phyloP scores from a whole-genome alignment of 305 asterid species.

The Fraxinus floribunda region DNA sequence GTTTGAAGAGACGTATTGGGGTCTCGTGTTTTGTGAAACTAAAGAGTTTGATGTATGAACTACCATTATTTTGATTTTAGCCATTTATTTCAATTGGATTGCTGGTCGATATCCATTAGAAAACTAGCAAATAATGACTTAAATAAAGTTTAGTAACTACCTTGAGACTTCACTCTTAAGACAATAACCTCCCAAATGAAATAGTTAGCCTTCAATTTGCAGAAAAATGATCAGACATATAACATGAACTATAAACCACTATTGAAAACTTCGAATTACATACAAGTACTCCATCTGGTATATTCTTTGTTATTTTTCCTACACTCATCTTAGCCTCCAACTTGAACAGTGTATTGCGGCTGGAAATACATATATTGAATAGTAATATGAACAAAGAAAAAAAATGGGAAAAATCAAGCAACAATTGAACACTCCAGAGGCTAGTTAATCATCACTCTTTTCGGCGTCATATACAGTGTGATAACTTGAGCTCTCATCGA shows the following conservation, averaged over 20 bases:
- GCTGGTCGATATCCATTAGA: background rate
- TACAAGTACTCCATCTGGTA: background rate
- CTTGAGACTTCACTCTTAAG: background rate
- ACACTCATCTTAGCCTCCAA: background rate
- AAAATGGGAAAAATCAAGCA: background rate
- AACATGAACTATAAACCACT: background rate
- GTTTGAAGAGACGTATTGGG: background rate
- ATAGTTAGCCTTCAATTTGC: background rate
- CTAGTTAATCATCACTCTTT: background rate
- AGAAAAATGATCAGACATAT: background rate
- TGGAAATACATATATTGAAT: conserved; percentile 3
- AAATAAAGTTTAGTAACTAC: background rate
- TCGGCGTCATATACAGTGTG: background rate
- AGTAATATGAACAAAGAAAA: background rate
- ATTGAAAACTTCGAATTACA: background rate
- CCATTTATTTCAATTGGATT: background rate
- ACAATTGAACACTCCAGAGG: background rate
- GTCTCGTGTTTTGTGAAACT: background rate
- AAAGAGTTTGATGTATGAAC: background rate
- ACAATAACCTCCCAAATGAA: background rate
- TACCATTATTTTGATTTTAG: background rate
- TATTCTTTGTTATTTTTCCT: background rate
- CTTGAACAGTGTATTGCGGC: background rate
- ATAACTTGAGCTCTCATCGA: conserved; percentile 36
- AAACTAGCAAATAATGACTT: background rate